These are phyloP conservation scores for Phaeosphaeriaceae sp. DNA, from an alignment of 2,329 filamentous ascomycete genomes.

Conservation along the genomic window DNA sequence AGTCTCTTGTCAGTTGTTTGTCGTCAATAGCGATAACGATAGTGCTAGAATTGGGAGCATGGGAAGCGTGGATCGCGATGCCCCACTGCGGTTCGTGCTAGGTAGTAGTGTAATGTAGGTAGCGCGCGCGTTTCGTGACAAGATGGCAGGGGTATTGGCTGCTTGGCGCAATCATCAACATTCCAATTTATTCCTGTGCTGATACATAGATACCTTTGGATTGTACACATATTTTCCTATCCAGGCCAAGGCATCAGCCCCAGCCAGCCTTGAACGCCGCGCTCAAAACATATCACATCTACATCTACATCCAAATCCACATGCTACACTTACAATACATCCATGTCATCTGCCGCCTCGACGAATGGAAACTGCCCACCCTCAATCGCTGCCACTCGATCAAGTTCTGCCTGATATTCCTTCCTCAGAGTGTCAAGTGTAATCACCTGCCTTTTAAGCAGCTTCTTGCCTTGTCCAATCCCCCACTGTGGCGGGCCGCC, in stretches of 20 bases:
- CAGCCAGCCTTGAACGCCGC: conserved; percentile 25
- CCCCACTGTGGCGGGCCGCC: conserved; percentile 33
- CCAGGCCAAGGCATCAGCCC: neutral
- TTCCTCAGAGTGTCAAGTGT: conserved; percentile 85
- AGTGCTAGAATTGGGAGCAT: too few relatives aligned
- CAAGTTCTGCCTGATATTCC: conserved; percentile 88
- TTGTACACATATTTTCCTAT: neutral
- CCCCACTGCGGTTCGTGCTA: neutral
- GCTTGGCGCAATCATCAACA: too few relatives aligned
- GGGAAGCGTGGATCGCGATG: neutral
- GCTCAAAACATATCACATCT: conserved; percentile 12
- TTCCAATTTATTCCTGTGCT: too few relatives aligned
- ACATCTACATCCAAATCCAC: neutral
- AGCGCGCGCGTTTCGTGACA: neutral
- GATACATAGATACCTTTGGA: neutral
- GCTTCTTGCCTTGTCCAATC: conserved; percentile 44
- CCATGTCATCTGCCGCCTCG: conserved; percentile 44
- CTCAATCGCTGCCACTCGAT: conserved; percentile 85
- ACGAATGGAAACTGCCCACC: conserved; percentile 86
- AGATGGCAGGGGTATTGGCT: neutral
- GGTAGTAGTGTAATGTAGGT: too few relatives aligned
- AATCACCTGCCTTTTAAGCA: conserved; percentile 73
- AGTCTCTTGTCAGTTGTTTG: neutral
- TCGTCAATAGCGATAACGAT: neutral
- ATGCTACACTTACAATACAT: conserved; percentile 39